Base-by-base conservation (phyloP, 2,329 filamentous ascomycete genomes). In the Colletotrichum tanaceti region DNA sequence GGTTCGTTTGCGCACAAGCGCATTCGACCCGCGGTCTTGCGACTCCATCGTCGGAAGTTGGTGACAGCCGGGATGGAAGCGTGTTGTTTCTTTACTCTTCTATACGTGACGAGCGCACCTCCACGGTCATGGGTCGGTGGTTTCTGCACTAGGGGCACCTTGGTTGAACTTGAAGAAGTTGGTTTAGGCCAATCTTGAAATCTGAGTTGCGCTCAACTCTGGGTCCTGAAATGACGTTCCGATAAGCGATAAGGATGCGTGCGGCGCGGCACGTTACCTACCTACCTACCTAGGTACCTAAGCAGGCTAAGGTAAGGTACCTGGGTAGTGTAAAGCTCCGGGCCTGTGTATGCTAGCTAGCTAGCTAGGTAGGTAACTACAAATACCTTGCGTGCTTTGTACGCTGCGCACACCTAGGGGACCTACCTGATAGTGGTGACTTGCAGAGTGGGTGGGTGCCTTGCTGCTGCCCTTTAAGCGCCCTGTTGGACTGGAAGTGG, bases 1-100 rank as follows among this genome's bases (percentile, higher is more conserved):
- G 65, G 85, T 84, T 71, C 89, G 85, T 81, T 93, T 94, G 64
- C 87, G 87, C 62, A 89, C 83, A 68, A 96, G 85, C 69, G 90
- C 87, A 58, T 79, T 86, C 6, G 89, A 88, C 18, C 77, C 70
- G 4, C 73, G 70, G 35, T 70, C 43, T 54, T 72, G 65, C 10
- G 77, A 66, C 46, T 81, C 80, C 83, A 85, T 85, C 71, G 52
- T 73, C 64, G 32, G 13, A 22, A 22, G 28, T 20, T n/a, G 39
- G 47, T 18, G n/a, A n/a, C 3, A 22, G 14, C 35, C 10, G 24
- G 4, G 3, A 32, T n/a, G 7, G 13, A 20, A 52, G n/a, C 9
- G 16, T 14, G 11, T 14, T 6, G 10, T 35, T 43, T 39, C 7
- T 20, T 24, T 47, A 11, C 9, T 18, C 7, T 28, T 32, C 4